Evolutionary conservation across 2,329 filamentous ascomycete species (phyloP), one percentile per base, ranked within the genome.

Genomic region (Nakataea oryzae): DNA sequence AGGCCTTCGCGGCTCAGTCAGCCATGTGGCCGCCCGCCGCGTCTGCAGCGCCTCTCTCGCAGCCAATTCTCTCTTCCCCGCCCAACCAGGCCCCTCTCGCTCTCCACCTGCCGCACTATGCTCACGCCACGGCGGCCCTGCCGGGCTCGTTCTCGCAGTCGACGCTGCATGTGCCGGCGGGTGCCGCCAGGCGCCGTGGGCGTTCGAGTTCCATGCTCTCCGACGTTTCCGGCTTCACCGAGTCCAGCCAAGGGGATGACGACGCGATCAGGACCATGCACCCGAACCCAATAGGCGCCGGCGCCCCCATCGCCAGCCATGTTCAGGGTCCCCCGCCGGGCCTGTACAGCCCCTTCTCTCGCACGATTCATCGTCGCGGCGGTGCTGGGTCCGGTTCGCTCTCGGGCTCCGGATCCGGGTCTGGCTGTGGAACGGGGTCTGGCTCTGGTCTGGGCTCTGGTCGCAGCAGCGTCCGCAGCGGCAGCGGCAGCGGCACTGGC

Each of bases 161-260:
- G 17, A 50, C 24, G 41, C 41, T 50, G 1, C 41, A 50, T 9
- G 41, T 50, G 41, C 41, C 41, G 9, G 41, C 41, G 21, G 41
- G 21, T 11, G 21, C 17, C 41, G 24, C 21, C 21, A 17, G 41
- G 41, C 74, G 76, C 32, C 74, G 85, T 57, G 84, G 83, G 27
- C 81, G 85, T 59, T 87, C 84, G 32, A 86, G 83, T 12, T 86
- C 83, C 63, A 88, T 88, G 85, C 79, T 88, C 2, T 87, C 84
- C 68, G 81, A 86, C 67, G 76, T 87, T 3, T 86, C 84, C n/a
- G 84, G 85, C 26, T 86, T 87, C 67, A 88, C 85, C 9, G 83
- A 87, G 72, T 84, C 80, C 21, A 86, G 81, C 66, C 77, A 76
- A 58, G 82, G 81, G 57, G 82, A 81, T 27, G 76, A 78, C 26